phyloP scores from a whole-genome alignment of 768 basidiomycete genomes.

The Pisolithus tinctorius region DNA sequence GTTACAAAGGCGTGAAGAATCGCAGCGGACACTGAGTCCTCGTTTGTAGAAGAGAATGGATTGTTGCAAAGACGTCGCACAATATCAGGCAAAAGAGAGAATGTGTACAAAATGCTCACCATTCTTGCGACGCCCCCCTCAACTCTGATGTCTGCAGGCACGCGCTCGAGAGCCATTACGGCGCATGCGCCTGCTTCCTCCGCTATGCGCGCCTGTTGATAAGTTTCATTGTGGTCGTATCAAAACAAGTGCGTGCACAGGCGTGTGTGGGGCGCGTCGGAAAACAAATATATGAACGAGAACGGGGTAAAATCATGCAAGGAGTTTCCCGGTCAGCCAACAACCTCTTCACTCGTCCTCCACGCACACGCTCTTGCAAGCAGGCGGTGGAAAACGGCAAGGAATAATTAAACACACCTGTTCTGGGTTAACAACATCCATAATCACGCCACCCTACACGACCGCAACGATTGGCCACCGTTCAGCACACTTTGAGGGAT shows the following conservation, averaged over 20 bases:
- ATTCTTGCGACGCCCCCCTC: constrained; percentile 95
- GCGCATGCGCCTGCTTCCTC: constrained; percentile 97
- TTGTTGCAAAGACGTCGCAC: background rate
- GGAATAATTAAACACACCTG: constrained; percentile 32
- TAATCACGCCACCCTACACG: constrained; percentile 75
- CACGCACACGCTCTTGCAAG: background rate
- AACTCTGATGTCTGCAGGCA: constrained; percentile 90
- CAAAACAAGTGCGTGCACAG: background rate
- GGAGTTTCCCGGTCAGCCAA: background rate
- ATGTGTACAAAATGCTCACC: constrained; percentile 41
- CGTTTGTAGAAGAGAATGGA: too few species aligned
- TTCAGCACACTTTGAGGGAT: background rate
- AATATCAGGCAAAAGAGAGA: background rate
- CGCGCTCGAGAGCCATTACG: constrained; percentile 94
- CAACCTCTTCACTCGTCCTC: background rate
- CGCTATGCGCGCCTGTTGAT: constrained; percentile 78
- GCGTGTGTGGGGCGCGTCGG: constrained; percentile 2
- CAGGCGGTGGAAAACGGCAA: background rate
- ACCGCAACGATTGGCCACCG: constrained; percentile 1
- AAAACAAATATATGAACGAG: constrained; percentile 16
- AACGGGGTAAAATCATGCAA: background rate
- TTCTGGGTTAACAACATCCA: constrained; percentile 89
- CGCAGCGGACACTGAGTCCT: too few species aligned
- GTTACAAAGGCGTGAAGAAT: too few species aligned
- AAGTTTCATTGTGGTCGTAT: background rate